Evolutionary conservation across 2,329 filamentous ascomycete genomes (phyloP), one percentile per base, ranked within the genome.

Genomic region (Escovopsis sp.): DNA sequence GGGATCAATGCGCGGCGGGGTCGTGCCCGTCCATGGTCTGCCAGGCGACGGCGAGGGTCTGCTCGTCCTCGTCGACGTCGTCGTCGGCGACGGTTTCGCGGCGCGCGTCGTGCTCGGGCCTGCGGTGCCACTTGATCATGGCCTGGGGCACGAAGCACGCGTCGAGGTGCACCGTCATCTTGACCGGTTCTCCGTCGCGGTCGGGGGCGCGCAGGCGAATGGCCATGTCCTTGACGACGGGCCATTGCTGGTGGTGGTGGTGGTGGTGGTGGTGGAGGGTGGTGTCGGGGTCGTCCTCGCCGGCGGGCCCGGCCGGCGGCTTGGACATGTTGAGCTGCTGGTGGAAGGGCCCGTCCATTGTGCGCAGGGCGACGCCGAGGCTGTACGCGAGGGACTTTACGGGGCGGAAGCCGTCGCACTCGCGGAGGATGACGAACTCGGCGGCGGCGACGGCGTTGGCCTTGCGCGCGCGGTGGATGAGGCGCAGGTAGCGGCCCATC

Each of bases 381-480:
- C 52, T 44, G 9, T 45, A 45, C 11, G 47, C 51, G 6, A 62
- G 57, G 8, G 52, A 36, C 36, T 54, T 51, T n/a, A 47, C 34
- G 15, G 58, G 58, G 33, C 45, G 43, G 42, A 58, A 61, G 15
- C 50, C 55, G 5, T 51, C 46, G 44, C 55, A 59, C 12, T 40
- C 45, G 8, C 47, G 39, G 12, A 61, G 49, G n/a, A 62, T 55
- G 40, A 50, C 50, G 42, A 53, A 53, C 44, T 62, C 59, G 5
- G 56, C 42, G 30, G 50, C 50, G 4, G 54, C 53, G 9, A 61
- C 43, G 18, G 44, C 36, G 15, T 39, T 43, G n/a, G 38, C n/a
- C 12, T 45, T 42, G 11, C 35, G 35, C 18, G 23, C 18, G 18
- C 35, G 18, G 12, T 37, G 35, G 10, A 37, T 15, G 12, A 15